Percentiles rank a stretch among this genome's conserved stretches.
phyloP scores from a whole-genome alignment of 805 yeast genomes.

The Huiozyma sinensis region DNA sequence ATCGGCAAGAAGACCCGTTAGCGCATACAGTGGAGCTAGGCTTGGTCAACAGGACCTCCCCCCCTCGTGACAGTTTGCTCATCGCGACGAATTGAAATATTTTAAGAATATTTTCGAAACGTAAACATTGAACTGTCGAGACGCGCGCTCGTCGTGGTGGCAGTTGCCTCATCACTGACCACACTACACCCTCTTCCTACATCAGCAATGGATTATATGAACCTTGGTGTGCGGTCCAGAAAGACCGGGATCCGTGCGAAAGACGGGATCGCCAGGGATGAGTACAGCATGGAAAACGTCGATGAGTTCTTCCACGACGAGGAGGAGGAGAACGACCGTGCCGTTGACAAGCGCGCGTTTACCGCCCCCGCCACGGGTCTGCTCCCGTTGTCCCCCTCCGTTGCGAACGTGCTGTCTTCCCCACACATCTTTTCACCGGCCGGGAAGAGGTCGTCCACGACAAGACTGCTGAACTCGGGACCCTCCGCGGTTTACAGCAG shows the following conservation, averaged over 20 bases:
- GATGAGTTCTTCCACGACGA: slow-evolving; percentile 62
- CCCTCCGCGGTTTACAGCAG: no score
- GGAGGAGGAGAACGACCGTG: slow-evolving; percentile 4
- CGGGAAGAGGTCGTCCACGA: background rate
- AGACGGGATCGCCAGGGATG: slow-evolving; percentile 10
- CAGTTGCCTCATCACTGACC: no score
- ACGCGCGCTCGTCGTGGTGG: no score
- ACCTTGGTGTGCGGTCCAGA: slow-evolving; percentile 49
- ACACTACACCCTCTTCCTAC: background rate
- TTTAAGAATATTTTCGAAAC: no score
- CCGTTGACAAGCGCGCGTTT: background rate
- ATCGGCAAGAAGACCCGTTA: slow-evolving; percentile 29
- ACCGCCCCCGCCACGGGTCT: slow-evolving; percentile 11
- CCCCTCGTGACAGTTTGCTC: background rate
- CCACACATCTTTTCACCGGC: slow-evolving; percentile 9
- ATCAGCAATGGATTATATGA: slow-evolving; percentile 32
- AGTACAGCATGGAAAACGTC: slow-evolving; percentile 24
- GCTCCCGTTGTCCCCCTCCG: slow-evolving; percentile 4
- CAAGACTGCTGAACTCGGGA: no score
- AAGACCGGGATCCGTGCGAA: slow-evolving; percentile 41
- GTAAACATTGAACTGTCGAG: no score
- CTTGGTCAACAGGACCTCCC: background rate
- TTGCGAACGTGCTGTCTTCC: slow-evolving; percentile 2
- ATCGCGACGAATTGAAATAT: no score
- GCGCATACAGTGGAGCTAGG: background rate